Base-by-base conservation (phyloP, 164 flowering plant species). In the Berberis thunbergii region DNA sequence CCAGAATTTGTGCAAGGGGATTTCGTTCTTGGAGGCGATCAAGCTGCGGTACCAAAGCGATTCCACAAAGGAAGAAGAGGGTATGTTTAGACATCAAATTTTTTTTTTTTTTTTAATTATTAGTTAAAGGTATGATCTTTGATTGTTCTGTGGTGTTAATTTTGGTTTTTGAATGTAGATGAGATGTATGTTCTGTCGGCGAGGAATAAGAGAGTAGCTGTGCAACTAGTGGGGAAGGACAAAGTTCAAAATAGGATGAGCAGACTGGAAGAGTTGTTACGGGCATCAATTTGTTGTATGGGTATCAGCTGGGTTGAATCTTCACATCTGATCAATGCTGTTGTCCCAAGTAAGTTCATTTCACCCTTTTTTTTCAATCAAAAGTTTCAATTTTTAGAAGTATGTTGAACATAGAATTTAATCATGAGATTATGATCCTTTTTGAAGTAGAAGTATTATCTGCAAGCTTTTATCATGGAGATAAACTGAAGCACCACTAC, bases 101-200 rank as follows among this genome's bases (percentile, higher is more conserved):
- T 41, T 40, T 45, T 41, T 4, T 8, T 3, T 1, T 2, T 10
- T 1, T 11, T 52, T 41, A 6, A 43, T 49, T 41, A 3, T 10
- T 49, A 4, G 8, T 1, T 39, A 49, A n/a, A 11, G 12, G 44
- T 59, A 13, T 57, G 11, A 40, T 41, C 38, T 11, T 7, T 2
- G 41, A 26, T 39, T 57, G 13, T 40, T 39, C 3, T 57, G 1
- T 12, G 50, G 5, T 48, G 50, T 48, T 56, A 4, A 38, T 56
- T 56, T 13, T 67, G 13, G 60, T 49, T 43, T 48, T 65, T 1
- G 66, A 62, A 69, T 73, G 69, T 75, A 90, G 96, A 90, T 77
- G 98, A 88, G 76, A 91, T 94, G 98, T 94, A 87, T 80, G 96
- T 94, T 10, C 79, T 86, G 67, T 91, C 97, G 5, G 82, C 92